Base-by-base conservation (phyloP, 1,139 yeast genomes). In the Hemisphaericaspora xylofermentans region DNA sequence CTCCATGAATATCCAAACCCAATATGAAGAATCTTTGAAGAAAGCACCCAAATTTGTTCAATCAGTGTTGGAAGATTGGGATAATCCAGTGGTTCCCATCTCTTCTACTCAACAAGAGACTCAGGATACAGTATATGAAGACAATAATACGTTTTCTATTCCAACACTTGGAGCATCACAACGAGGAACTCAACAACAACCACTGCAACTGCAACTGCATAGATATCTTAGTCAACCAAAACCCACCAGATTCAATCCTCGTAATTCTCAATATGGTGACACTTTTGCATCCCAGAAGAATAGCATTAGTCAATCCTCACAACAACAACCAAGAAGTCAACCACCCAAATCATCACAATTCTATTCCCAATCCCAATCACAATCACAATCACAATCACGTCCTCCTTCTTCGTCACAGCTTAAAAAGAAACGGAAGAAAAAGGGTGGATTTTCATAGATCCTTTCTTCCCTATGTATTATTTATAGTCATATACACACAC, bases 51-150 rank as follows among this genome's bases (percentile, higher is more conserved):
- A 35, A 1, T 49, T 54, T 37, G 60, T 65, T 2, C 50, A 54
- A 36, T 44, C 52, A 4, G 48, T 67, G 7, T 32, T 66, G 13
- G 49, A 46, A 10, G 56, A 52, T 10, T 68, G 73, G 73, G 64
- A 62, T 35, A 42, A 35, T 12, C 47, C 43, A 19, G 44, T 39
- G 13, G 30, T 15, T 21, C 21, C 10, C 16, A 6, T 13, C 9
- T 3, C 25, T n/a, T n/a, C n/a, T n/a, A n/a, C n/a, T 3, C 42
- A 31, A 8, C 26, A 25, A 13, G 35, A 32, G 27, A 41, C 43
- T 5, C 44, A 36, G 29, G 14, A 18, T 6, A 3, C 25, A 18
- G 3, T 13, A 12, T n/a, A 13, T n/a, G 34, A n/a, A n/a, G n/a
- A n/a, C n/a, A n/a, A n/a, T n/a, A n/a, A 31, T 19, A 9, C 34